Evolutionary conservation across 805 yeast species (phyloP), one percentile per base, ranked within the genome.

Genomic region (Pichia cephalocereana): DNA sequence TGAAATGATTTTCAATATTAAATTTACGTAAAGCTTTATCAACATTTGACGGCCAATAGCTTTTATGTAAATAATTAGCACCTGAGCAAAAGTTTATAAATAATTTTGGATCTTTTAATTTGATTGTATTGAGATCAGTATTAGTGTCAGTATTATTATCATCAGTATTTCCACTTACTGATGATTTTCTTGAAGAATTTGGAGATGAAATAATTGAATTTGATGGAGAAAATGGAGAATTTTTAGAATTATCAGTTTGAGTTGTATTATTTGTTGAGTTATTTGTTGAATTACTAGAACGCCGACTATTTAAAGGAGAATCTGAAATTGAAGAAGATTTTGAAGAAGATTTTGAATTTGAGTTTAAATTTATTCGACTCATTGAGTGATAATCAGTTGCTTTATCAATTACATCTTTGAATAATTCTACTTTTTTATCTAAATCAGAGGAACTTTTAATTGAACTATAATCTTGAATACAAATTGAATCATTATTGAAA

Each of bases 391-490:
- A 46, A 23, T 76, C 70, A 34, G 62, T 60, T 2, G 91, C 85
- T 45, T 71, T 71, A 38, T 70, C 61, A 40, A 82, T 68, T 59
- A 81, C 72, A 31, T 74, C 70, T 58, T 76, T 78, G 53, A 84
- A 78, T 56, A 76, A 79, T 10, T 66, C 65, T 18, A 77, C 71
- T 62, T 85, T 85, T 56, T 71, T 76, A 17, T 70, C 61, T 49
- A 83, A 73, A 55, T 79, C 87, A 8, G 68, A 70, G 9, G 66
- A 70, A 38, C 65, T 61, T 50, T 71, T 68, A 49, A 85, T 70
- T 60, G 82, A 89, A 65, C 86, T 82, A 68, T 72, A 83, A 63
- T 85, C 93, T 65, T 85, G 93, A 17, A 84, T 86, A 26, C 74
- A 77, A 57, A 81, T 69, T 4, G 57, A 36, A 11, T 84, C 85